A percentile compares a stretch with the other conserved stretches of the same genome.
These are phyloP conservation scores for Fusarium sp. DNA, from an alignment of 2,329 filamentous ascomycete genomes.

Conservation along the genomic window DNA sequence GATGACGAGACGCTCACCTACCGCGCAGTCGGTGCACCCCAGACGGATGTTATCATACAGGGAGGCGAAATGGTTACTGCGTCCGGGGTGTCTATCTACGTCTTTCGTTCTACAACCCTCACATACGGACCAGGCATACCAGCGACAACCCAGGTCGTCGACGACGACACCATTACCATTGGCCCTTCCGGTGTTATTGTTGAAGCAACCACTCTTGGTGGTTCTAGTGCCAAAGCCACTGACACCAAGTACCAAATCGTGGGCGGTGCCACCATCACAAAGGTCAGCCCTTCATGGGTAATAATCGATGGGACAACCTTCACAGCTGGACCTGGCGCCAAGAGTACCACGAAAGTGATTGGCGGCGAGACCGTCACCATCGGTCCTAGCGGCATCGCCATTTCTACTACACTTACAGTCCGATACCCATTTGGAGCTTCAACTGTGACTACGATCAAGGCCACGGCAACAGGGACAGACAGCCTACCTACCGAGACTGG, in stretches of 20 bases:
- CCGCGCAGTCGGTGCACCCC: conserved; percentile 44
- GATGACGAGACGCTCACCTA: conserved; percentile 54
- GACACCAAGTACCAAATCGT: conserved; percentile 60
- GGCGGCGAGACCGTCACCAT: conserved; percentile 65
- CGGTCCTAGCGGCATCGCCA: conserved; percentile 61
- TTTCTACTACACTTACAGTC: conserved; percentile 60
- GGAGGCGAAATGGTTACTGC: conserved; percentile 62
- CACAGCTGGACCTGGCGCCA: conserved; percentile 60
- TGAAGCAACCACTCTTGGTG: conserved; percentile 58
- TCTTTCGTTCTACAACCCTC: conserved; percentile 58
- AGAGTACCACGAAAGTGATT: conserved; percentile 58
- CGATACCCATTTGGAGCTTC: conserved; percentile 59
- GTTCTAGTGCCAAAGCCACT: conserved; percentile 48
- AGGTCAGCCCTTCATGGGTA: conserved; percentile 60
- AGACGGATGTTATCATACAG: conserved; percentile 58
- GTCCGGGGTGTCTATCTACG: conserved; percentile 54
- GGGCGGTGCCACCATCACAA: conserved; percentile 65
- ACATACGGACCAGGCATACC: conserved; percentile 56
- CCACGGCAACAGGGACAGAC: conserved; percentile 41
- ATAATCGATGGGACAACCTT: conserved; percentile 64
- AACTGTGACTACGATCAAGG: conserved; percentile 55
- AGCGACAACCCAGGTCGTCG: conserved; percentile 55
- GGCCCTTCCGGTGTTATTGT: conserved; percentile 58
- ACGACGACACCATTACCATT: conserved; percentile 64
- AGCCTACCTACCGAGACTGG: conserved; percentile 45